Percentiles rank a stretch among this genome's conserved stretches.
Conservation (phyloP, 1,284 basidiomycete genomes). For the Vanrija humicola region DNA sequence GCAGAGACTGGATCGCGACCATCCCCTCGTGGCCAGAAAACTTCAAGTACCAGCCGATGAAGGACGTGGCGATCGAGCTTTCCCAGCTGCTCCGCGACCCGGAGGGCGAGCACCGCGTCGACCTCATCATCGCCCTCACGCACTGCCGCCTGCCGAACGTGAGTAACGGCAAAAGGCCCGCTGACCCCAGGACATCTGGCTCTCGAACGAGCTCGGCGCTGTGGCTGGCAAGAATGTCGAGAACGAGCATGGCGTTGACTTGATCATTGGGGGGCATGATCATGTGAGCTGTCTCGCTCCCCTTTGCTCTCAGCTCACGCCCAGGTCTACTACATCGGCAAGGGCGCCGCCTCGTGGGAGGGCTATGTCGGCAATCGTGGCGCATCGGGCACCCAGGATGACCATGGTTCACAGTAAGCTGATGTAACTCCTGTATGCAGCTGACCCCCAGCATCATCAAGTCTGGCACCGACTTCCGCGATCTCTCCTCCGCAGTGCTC, state of each 20-base stretch:
- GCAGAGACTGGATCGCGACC: constrained; percentile 77
- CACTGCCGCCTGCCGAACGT: constrained; percentile 71
- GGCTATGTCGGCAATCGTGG: constrained; percentile 59
- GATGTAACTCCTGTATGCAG: no score
- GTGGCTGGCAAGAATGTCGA: constrained; percentile 55
- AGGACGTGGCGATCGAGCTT: constrained; percentile 60
- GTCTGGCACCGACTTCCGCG: constrained; percentile 86
- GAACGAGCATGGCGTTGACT: constrained; percentile 70
- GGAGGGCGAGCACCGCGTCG: constrained; percentile 63
- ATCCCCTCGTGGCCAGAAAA: constrained; percentile 74
- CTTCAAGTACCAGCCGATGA: constrained; percentile 68
- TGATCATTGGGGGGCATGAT: constrained; percentile 86
- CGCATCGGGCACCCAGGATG: constrained; percentile 68
- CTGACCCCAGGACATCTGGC: constrained; percentile 58
- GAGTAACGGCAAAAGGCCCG: constrained; percentile 18
- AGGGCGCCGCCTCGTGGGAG: constrained; percentile 69
- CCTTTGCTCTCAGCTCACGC: constrained; percentile 1
- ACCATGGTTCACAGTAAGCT: constrained; percentile 63
- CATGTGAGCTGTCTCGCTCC: constrained; percentile 52
- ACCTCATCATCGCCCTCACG: constrained; percentile 75
- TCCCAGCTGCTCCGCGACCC: constrained; percentile 70
- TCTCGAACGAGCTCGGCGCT: constrained; percentile 62
- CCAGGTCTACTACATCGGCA: constrained; percentile 56
- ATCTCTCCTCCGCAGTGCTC: constrained; percentile 70
- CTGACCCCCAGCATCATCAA: constrained; percentile 56